Percentiles rank a stretch among this genome's conserved stretches.
Conservation (phyloP, 1,284 basidiomycete species). For the Omphalotus olearius region DNA sequence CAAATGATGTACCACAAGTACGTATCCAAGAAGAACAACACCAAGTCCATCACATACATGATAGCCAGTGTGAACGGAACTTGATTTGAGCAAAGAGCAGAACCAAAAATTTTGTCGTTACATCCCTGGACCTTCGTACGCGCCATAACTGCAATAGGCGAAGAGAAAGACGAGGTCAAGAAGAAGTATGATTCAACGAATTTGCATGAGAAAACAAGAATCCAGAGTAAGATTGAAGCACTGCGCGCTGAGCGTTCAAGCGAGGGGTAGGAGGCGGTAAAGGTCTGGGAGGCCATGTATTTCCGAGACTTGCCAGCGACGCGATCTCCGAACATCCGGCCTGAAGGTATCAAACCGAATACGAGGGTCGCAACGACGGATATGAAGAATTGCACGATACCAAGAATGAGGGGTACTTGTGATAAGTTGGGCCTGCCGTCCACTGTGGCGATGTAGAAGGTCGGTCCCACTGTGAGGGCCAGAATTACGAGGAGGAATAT, state of each 20-base stretch:
- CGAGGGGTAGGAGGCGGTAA: slow-evolving; percentile 90
- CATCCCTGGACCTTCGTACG: slow-evolving; percentile 87
- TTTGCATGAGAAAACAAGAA: slow-evolving; percentile 90
- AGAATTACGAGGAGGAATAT: slow-evolving; percentile 85
- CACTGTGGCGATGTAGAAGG: slow-evolving; percentile 84
- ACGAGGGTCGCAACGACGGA: slow-evolving; percentile 76
- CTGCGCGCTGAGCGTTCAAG: slow-evolving; percentile 64
- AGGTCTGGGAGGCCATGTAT: slow-evolving; percentile 95
- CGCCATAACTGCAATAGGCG: slow-evolving; percentile 90
- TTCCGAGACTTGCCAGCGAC: slow-evolving; percentile 92
- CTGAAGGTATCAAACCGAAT: slow-evolving; percentile 86
- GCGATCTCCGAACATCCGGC: slow-evolving; percentile 92
- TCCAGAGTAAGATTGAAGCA: slow-evolving; percentile 84
- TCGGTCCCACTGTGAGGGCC: slow-evolving; percentile 84
- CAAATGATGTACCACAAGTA: slow-evolving; percentile 98
- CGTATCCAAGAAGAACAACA: slow-evolving; percentile 96
- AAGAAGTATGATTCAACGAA: slow-evolving; percentile 95
- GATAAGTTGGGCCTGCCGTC: slow-evolving; percentile 50
- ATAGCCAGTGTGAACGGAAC: slow-evolving; percentile 87
- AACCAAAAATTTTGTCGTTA: slow-evolving; percentile 78
- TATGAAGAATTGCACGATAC: slow-evolving; percentile 86
- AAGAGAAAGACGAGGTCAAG: slow-evolving; percentile 88
- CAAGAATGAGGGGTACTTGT: slow-evolving; percentile 78
- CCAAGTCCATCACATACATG: slow-evolving; percentile 96
- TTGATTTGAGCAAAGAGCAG: slow-evolving; percentile 79